Evolutionary conservation across 441 rosid genomes (phyloP).

Genomic region (Hura crepitans): DNA sequence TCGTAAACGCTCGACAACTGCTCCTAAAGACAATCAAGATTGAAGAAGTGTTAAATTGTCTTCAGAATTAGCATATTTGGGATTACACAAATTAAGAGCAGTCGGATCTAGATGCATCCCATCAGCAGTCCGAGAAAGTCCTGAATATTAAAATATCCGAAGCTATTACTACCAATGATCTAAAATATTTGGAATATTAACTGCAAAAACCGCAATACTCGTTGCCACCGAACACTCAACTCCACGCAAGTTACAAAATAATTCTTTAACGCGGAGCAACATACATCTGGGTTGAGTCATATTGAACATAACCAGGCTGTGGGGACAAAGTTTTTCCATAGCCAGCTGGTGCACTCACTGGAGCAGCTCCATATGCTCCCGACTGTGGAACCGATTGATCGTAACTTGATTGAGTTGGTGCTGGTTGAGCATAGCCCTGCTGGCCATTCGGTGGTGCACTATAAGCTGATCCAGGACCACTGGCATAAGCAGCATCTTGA

Average conservation of each 20-base stretch:
- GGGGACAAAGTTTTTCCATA: slow-evolving; percentile 47
- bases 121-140: background rate
- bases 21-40: background rate
- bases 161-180: background rate
- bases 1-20: too few species aligned
- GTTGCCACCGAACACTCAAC: background rate
- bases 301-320: slow-evolving; percentile 50
- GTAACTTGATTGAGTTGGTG: slow-evolving; percentile 54
- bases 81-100: background rate
- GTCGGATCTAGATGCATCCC: background rate
- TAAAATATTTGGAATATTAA: background rate
- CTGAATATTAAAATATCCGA: background rate
- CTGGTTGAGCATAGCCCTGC: slow-evolving; percentile 51
- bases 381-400: slow-evolving; percentile 66
- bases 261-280: slow-evolving; percentile 36
- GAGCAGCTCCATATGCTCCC: slow-evolving; percentile 45
- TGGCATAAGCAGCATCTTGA: slow-evolving; percentile 58
- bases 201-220: background rate
- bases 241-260: slow-evolving; percentile 9
- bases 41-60: background rate
- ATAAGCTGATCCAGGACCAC: slow-evolving; percentile 41
- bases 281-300: slow-evolving; percentile 52
- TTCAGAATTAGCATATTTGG: slow-evolving; percentile 8
- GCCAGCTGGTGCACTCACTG: slow-evolving; percentile 47
- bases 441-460: slow-evolving; percentile 44